These are phyloP conservation scores for Triticum turgidum DNA, from an alignment of 176 grass and related monocot genomes.

Conservation along the genomic window DNA sequence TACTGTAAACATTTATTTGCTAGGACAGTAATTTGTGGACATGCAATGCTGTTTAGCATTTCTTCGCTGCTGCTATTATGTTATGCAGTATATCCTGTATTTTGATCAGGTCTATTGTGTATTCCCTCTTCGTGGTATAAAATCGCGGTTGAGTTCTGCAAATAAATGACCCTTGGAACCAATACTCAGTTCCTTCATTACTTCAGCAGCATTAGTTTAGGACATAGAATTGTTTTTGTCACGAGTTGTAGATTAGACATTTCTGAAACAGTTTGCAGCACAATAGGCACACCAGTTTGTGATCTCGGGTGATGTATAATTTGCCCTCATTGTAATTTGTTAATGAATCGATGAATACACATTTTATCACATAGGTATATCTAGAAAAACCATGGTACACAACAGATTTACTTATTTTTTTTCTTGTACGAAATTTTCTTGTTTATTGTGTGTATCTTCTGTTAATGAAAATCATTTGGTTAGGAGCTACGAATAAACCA, in stretches of 20 bases:
- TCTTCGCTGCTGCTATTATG: background rate
- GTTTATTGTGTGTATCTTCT: slow-evolving; percentile 16
- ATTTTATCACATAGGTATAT: background rate
- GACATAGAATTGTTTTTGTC: background rate
- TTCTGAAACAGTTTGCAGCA: background rate
- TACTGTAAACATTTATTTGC: background rate
- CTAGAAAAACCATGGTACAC: background rate
- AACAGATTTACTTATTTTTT: background rate
- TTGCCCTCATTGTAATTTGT: background rate
- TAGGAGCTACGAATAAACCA: slow-evolving; percentile 99
- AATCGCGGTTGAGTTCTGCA: background rate
- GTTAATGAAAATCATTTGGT: slow-evolving; percentile 34
- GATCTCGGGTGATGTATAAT: background rate
- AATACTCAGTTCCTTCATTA: background rate
- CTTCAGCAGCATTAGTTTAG: background rate
- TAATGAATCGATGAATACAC: background rate
- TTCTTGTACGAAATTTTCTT: background rate
- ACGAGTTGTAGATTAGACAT: background rate
- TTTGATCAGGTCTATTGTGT: background rate
- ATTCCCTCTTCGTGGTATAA: background rate
- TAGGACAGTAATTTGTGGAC: background rate
- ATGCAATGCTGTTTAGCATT: background rate
- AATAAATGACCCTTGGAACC: background rate
- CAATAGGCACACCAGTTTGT: background rate
- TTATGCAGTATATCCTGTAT: background rate